Conservation (phyloP, 495 filamentous ascomycete species). For the Lindgomyces ingoldianus region DNA sequence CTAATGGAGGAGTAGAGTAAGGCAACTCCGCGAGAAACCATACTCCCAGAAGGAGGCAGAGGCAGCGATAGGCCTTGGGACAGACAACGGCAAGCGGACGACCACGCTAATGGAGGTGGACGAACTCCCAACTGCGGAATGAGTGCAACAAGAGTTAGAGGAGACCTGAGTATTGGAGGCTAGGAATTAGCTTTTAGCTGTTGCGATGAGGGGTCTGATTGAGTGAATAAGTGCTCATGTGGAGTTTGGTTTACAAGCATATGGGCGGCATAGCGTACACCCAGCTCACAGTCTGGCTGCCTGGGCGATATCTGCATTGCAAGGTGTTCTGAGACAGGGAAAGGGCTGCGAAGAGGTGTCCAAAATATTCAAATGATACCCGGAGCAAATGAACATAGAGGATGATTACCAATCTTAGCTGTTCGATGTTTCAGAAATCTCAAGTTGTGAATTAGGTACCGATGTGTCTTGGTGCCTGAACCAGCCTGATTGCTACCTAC, state of each 20-base stretch:
- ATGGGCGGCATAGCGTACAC: not conserved
- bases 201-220: no score
- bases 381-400: not conserved
- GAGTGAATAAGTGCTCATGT: not conserved
- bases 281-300: not conserved
- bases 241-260: not conserved
- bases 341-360: not conserved
- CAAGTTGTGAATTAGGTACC: constrained; percentile 23
- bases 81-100: constrained; percentile 59
- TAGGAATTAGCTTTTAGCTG: no score
- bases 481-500: constrained; percentile 34
- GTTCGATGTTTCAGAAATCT: constrained; percentile 16
- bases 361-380: constrained; percentile 24
- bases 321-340: constrained; percentile 11
- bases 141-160: not conserved
- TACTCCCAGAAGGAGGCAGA: constrained; percentile 85
- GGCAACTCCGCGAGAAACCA: constrained; percentile 73
- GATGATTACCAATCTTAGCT: no score
- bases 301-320: constrained; percentile 13
- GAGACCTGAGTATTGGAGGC: not conserved
- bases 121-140: constrained; percentile 12
- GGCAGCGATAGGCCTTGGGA: constrained; percentile 69
- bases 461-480: constrained; percentile 29
- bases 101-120: constrained; percentile 31
- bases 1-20: constrained; percentile 56